phyloP scores from a whole-genome alignment of 495 filamentous ascomycete genomes.

The Trichoderma virens region DNA sequence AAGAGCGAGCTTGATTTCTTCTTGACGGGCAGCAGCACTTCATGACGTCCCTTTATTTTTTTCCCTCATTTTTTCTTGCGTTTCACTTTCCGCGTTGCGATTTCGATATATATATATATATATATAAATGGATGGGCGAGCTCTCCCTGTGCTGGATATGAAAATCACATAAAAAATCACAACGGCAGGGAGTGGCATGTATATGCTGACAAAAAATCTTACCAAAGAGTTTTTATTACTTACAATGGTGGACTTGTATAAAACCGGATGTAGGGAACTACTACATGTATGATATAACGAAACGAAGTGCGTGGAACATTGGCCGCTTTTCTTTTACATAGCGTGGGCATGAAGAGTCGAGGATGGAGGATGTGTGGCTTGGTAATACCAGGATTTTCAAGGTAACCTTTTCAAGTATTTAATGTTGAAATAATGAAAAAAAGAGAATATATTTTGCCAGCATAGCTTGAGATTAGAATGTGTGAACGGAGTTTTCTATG shows the following conservation, averaged over 20 bases:
- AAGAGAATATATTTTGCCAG: neutral
- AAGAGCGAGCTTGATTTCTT: constrained; percentile 71
- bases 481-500: too few relatives aligned
- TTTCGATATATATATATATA: too few relatives aligned
- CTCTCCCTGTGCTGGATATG: too few relatives aligned
- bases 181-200: neutral
- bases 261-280: neutral
- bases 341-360: neutral
- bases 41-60: neutral
- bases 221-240: neutral
- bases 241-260: neutral
- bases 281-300: neutral
- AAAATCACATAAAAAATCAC: neutral
- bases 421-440: neutral
- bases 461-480: neutral
- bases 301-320: neutral
- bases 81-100: neutral
- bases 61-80: neutral
- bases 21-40: constrained; percentile 31
- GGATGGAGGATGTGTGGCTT: too few relatives aligned
- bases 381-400: too few relatives aligned
- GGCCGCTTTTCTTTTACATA: neutral
- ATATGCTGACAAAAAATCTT: neutral
- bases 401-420: neutral
- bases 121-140: too few relatives aligned